phyloP scores from a whole-genome alignment of 2,329 filamentous ascomycete species.

The Pezicula carpinea region DNA sequence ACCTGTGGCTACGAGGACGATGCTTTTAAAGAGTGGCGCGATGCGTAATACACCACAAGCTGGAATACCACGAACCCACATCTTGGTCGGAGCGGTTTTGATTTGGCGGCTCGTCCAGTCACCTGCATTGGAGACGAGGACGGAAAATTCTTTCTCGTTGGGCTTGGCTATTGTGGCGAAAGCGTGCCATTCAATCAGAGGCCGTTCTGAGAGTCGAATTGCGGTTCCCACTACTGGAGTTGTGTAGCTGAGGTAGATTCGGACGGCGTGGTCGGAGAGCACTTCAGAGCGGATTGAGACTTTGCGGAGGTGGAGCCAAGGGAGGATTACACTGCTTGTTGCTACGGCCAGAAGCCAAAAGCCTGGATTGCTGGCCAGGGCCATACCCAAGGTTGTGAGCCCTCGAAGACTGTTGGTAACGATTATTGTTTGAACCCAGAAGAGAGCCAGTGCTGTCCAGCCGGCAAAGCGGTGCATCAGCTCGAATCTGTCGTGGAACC shows the following conservation, averaged over 20 bases:
- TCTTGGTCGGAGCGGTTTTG: constrained; percentile 49
- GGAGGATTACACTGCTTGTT: constrained; percentile 62
- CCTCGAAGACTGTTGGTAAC: constrained; percentile 40
- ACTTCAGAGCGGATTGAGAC: constrained; percentile 60
- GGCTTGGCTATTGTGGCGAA: constrained; percentile 69
- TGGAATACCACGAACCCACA: constrained; percentile 67
- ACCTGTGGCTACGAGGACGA: constrained; percentile 66
- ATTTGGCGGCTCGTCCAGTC: constrained; percentile 70
- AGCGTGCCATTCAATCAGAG: constrained; percentile 68
- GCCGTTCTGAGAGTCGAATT: constrained; percentile 56
- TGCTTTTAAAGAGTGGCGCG: constrained; percentile 58
- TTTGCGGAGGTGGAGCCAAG: constrained; percentile 69
- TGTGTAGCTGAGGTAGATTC: constrained; percentile 64
- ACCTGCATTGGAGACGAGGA: constrained; percentile 67
- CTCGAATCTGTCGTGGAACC: constrained; percentile 66
- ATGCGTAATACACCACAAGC: constrained; percentile 64
- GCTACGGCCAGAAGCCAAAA: constrained; percentile 67
- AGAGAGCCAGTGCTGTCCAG: constrained; percentile 62
- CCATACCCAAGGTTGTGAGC: constrained; percentile 23
- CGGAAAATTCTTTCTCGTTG: constrained; percentile 54
- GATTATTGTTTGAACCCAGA: constrained; percentile 60
- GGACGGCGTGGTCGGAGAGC: constrained; percentile 68
- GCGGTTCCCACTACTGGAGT: constrained; percentile 52
- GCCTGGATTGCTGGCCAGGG: constrained; percentile 41
- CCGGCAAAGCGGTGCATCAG: constrained; percentile 66